A percentile compares a stretch with the other conserved stretches of the same genome.
Conservation (phyloP, 768 basidiomycete genomes). For the Astraeus odoratus region DNA sequence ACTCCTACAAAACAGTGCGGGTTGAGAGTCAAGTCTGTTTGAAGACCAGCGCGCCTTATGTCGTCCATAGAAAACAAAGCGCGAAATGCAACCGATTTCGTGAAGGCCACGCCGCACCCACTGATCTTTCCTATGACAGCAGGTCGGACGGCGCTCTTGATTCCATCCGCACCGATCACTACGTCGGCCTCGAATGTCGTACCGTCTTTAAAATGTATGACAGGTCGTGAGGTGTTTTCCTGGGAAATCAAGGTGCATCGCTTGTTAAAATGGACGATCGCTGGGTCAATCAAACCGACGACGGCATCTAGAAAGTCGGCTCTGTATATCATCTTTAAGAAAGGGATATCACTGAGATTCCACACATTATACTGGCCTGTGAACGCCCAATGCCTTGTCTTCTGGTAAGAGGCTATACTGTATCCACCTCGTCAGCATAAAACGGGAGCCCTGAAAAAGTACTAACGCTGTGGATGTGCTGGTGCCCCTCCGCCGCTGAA, state of each 20-base stretch:
- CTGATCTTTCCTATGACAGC: conserved; percentile 28
- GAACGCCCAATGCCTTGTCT: conserved; percentile 38
- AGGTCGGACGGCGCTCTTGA: conserved; percentile 31
- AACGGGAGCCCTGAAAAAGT: not conserved
- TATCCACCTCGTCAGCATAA: not conserved
- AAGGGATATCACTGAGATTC: not conserved
- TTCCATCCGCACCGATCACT: conserved; percentile 37
- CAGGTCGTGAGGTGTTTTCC: conserved; percentile 16
- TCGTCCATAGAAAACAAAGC: conserved; percentile 36
- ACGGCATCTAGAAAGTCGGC: conserved; percentile 46
- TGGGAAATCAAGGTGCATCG: conserved; percentile 35
- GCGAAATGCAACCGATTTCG: conserved; percentile 43
- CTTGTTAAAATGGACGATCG: conserved; percentile 42
- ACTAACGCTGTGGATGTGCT: conserved; percentile 39
- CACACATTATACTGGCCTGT: conserved; percentile 29
- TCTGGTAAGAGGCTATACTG: conserved; percentile 29
- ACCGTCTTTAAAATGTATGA: conserved; percentile 44
- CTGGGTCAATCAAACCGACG: conserved; percentile 35
- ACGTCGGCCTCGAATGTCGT: conserved; percentile 40
- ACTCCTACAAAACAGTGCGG: conserved; percentile 39
- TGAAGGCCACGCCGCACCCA: conserved; percentile 31
- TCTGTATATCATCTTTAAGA: conserved; percentile 20
- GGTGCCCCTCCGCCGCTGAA: conserved; percentile 36
- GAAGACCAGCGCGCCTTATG: conserved; percentile 37
- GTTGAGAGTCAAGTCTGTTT: conserved; percentile 28